Conservation (phyloP, 2,329 filamentous ascomycete species). For the Graphilbum sp. region DNA sequence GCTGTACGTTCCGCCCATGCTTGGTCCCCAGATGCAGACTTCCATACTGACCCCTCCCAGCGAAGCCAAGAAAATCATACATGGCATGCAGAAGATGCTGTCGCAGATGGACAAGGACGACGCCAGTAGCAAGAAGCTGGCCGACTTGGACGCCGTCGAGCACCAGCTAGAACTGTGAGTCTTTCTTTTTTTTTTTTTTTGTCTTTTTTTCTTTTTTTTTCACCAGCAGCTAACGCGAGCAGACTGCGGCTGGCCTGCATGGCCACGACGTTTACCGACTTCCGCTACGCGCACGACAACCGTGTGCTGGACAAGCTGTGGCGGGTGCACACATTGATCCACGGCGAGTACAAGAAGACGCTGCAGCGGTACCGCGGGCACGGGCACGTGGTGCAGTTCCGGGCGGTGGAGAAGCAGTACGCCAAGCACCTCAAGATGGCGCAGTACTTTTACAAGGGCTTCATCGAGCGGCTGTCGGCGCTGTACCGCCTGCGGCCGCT, state of each 20-base stretch:
- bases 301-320: conserved; percentile 60
- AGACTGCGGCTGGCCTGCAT: conserved; percentile 60
- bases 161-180: conserved; percentile 6
- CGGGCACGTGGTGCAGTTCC: conserved; percentile 42
- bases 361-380: conserved; percentile 38
- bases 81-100: conserved; percentile 9
- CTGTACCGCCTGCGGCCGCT: conserved; percentile 30
- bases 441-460: conserved; percentile 76
- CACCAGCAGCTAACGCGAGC: background rate
- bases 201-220: background rate
- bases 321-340: conserved; percentile 63
- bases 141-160: conserved; percentile 9
- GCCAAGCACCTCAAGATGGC: conserved; percentile 72
- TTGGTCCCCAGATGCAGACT: background rate
- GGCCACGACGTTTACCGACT: conserved; percentile 55
- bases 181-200: background rate
- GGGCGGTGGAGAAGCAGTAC: conserved; percentile 71
- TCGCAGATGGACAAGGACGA: conserved; percentile 11
- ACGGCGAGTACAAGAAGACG: conserved; percentile 58
- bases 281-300: conserved; percentile 44
- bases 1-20: conserved; percentile 4
- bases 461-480: conserved; percentile 59
- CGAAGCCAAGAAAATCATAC: conserved; percentile 9
- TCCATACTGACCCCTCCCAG: background rate
- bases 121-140: conserved; percentile 7